phyloP scores from a whole-genome alignment of 176 grass and related monocot genomes.

The Raddia guianensis region DNA sequence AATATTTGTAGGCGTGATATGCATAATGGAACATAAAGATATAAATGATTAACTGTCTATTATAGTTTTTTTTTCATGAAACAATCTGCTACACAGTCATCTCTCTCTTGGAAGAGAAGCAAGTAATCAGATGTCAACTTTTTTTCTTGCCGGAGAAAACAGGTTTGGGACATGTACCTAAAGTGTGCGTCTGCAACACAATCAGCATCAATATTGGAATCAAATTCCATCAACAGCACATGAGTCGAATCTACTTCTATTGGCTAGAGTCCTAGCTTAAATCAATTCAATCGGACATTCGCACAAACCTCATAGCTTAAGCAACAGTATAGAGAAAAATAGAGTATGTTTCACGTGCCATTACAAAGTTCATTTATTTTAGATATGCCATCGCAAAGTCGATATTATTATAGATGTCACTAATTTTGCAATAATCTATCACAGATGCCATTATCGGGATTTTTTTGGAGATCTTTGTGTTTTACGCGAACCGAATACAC shows the following conservation, averaged over 20 bases:
- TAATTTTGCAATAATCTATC: no score
- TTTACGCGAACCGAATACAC: no score
- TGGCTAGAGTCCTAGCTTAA: background rate
- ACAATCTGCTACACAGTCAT: background rate
- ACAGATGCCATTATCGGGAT: no score
- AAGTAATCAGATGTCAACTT: background rate
- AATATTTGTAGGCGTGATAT: background rate
- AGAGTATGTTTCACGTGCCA: no score
- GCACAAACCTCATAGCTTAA: no score
- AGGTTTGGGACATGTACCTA: background rate
- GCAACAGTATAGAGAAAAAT: no score
- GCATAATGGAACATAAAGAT: background rate
- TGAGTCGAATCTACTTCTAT: background rate
- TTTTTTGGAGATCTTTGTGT: no score
- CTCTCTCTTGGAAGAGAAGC: background rate
- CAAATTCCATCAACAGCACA: background rate
- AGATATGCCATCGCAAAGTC: no score
- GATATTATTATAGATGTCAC: no score
- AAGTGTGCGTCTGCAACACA: background rate
- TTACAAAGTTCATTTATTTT: no score
- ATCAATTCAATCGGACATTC: background rate
- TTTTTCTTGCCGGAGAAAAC: background rate
- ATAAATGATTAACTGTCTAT: background rate
- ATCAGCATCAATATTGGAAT: background rate
- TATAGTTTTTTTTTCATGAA: background rate